Conservation (phyloP, 139 green algal species). For the Axilococcus clingmanii region DNA sequence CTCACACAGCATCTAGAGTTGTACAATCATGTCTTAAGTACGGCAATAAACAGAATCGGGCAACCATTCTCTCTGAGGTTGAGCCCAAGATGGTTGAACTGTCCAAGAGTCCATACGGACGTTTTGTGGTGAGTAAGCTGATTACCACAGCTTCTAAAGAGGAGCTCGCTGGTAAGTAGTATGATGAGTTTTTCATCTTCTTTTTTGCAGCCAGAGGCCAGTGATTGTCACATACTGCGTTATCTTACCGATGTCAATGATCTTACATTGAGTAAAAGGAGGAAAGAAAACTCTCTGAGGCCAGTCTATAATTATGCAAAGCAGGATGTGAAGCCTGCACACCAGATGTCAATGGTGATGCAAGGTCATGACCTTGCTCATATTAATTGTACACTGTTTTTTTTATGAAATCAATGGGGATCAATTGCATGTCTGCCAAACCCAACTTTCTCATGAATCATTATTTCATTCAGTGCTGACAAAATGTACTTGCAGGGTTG, state of each 20-base stretch:
- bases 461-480: not conserved
- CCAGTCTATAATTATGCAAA: not conserved
- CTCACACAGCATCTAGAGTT: conserved; percentile 68
- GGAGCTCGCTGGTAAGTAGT: conserved; percentile 41
- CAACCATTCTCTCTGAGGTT: conserved; percentile 55
- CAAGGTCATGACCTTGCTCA: conserved; percentile 48
- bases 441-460: conserved; percentile 3
- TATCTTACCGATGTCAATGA: conserved; percentile 49
- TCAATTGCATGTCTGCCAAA: conserved; percentile 5
- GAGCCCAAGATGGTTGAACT: conserved; percentile 52
- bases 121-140: conserved; percentile 75
- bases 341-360: not conserved
- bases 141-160: conserved; percentile 49
- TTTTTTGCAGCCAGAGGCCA: conserved; percentile 10
- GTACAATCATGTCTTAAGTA: conserved; percentile 78
- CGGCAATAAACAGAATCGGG: conserved; percentile 37
- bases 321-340: conserved; percentile 43
- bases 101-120: conserved; percentile 67
- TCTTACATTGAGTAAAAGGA: conserved; percentile 5
- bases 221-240: conserved; percentile 55
- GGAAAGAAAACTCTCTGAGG: conserved; percentile 22
- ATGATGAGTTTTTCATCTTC: not conserved
- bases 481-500: conserved; percentile 37
- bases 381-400: conserved; percentile 19
- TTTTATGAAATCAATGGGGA: not conserved